Evolutionary conservation across 1,284 basidiomycete genomes (phyloP).

Genomic region (Ceratorhiza oryzae-sativae): DNA sequence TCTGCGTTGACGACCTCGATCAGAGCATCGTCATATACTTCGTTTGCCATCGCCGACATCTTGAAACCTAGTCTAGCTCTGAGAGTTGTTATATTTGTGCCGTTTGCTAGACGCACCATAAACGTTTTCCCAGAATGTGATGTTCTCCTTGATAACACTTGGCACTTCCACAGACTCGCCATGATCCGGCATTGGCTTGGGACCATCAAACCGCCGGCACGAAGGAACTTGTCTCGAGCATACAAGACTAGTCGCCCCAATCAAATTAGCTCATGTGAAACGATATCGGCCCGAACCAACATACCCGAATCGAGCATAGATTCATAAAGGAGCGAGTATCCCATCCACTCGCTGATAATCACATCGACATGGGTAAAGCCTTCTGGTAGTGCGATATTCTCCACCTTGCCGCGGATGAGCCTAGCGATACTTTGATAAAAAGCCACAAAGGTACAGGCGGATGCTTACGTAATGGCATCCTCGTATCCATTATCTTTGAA

Average conservation of each 20-base stretch:
- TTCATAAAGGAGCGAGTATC: conserved; percentile 91
- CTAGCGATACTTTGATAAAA: conserved; percentile 49
- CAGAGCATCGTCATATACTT: conserved; percentile 78
- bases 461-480: conserved; percentile 72
- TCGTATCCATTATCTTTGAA: conserved; percentile 82
- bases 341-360: conserved; percentile 99
- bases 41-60: conserved; percentile 76
- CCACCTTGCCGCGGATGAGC: conserved; percentile 87
- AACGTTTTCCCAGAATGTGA: conserved; percentile 90
- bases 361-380: conserved; percentile 83
- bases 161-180: conserved; percentile 80
- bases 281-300: neutral
- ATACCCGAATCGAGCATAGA: conserved; percentile 91
- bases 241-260: neutral
- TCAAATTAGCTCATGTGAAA: neutral
- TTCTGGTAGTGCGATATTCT: conserved; percentile 78
- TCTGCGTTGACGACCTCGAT: conserved; percentile 79
- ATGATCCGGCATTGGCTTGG: conserved; percentile 91
- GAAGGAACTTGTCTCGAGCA: conserved; percentile 31
- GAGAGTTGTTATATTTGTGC: neutral
- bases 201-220: conserved; percentile 77
- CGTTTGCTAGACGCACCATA: conserved; percentile 66
- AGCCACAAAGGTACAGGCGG: conserved; percentile 14
- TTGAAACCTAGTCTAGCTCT: conserved; percentile 71
- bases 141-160: conserved; percentile 78